phyloP scores from a whole-genome alignment of 768 basidiomycete species.

The Podaxis mareebaensis region DNA sequence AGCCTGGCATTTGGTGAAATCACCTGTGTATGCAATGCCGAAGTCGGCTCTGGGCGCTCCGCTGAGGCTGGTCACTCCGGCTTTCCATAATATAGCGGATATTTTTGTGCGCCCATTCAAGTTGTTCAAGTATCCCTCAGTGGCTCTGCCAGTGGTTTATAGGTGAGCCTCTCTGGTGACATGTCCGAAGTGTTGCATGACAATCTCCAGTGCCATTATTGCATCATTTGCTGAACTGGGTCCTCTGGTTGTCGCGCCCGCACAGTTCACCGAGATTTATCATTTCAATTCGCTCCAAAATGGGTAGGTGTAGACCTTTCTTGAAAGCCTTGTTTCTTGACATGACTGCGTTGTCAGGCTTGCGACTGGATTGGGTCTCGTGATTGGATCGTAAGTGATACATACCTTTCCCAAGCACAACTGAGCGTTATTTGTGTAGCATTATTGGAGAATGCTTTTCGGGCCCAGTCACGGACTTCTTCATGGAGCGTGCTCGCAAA shows the following conservation, averaged over 20 bases:
- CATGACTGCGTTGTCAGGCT: slow-evolving; percentile 22
- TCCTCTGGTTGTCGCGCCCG: slow-evolving; percentile 29
- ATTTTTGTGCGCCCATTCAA: neutral
- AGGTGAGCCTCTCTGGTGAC: neutral
- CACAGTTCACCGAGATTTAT: neutral
- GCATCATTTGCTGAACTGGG: neutral
- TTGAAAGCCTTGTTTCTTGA: neutral
- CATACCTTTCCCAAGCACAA: neutral
- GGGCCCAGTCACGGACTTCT: slow-evolving; percentile 34
- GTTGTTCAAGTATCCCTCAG: neutral
- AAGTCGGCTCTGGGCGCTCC: too few species aligned
- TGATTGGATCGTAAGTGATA: slow-evolving; percentile 32
- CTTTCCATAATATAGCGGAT: neutral
- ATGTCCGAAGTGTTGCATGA: neutral
- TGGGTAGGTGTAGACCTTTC: slow-evolving; percentile 25
- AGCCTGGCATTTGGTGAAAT: too few species aligned
- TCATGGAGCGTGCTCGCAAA: slow-evolving; percentile 35
- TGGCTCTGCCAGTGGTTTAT: neutral
- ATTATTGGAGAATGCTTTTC: slow-evolving; percentile 34
- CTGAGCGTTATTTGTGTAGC: neutral
- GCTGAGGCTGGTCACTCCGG: too few species aligned
- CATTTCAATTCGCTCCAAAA: slow-evolving; percentile 35
- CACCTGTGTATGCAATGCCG: too few species aligned
- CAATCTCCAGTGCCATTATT: neutral
- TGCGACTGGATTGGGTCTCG: slow-evolving; percentile 36